Percentiles rank a stretch among this genome's conserved stretches.
These are phyloP conservation scores for Bimuria novae-zelandiae DNA, from an alignment of 2,329 filamentous ascomycete species.

Conservation along the genomic window DNA sequence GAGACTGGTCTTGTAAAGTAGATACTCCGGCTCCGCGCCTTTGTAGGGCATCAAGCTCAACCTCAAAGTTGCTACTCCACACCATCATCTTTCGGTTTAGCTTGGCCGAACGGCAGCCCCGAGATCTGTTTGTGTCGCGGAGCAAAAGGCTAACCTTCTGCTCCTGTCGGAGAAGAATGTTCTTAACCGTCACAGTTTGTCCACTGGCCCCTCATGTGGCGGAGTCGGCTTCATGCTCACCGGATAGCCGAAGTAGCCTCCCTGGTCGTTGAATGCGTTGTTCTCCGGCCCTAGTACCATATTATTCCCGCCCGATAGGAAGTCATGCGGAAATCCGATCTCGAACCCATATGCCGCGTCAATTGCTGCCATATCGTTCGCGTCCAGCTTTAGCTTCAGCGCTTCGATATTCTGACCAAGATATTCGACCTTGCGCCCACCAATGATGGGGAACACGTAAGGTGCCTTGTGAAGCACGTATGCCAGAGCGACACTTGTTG, in stretches of 20 bases:
- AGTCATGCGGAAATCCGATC: slow-evolving; percentile 63
- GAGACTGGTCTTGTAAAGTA: background rate
- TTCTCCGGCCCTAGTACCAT: slow-evolving; percentile 33
- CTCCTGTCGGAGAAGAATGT: too few relatives aligned
- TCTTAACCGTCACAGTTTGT: too few relatives aligned
- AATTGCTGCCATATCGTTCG: slow-evolving; percentile 68
- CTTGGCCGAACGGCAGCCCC: background rate
- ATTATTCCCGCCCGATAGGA: slow-evolving; percentile 23
- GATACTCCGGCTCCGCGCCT: background rate
- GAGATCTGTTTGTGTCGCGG: too few relatives aligned
- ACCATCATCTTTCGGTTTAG: too few relatives aligned
- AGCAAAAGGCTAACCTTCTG: too few relatives aligned
- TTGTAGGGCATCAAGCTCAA: background rate
- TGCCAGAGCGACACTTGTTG: slow-evolving; percentile 68
- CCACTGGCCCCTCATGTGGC: slow-evolving; percentile 32
- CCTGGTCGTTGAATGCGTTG: slow-evolving; percentile 22
- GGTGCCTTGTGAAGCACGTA: slow-evolving; percentile 75
- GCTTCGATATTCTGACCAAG: slow-evolving; percentile 72
- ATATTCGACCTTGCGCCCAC: slow-evolving; percentile 71
- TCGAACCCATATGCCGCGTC: slow-evolving; percentile 67
- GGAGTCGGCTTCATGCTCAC: slow-evolving; percentile 26
- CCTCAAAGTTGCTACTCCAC: too few relatives aligned
- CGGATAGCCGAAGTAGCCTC: slow-evolving; percentile 33
- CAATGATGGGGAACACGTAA: slow-evolving; percentile 74
- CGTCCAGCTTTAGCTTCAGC: slow-evolving; percentile 62